Evolutionary conservation across 1,284 basidiomycete genomes (phyloP).

Genomic region (Ganoderma leucocontextum): DNA sequence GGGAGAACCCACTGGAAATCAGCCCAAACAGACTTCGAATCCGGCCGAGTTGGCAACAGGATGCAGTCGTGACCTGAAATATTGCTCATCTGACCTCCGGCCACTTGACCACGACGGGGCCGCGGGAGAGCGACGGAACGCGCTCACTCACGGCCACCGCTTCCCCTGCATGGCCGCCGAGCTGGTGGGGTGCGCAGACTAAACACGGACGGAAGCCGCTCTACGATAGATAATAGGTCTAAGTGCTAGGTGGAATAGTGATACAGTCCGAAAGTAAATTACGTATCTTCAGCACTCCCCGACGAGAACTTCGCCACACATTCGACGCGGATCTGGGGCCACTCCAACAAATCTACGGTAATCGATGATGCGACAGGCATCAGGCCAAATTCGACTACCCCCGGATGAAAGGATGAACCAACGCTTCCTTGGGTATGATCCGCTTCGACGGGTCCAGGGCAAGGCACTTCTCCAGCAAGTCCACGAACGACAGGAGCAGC

Average conservation of each 20-base stretch:
- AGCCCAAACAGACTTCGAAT: not conserved
- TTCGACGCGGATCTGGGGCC: not conserved
- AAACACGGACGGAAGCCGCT: not conserved
- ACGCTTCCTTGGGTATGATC: slow-evolving; percentile 88
- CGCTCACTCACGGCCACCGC: not conserved
- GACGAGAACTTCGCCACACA: not conserved
- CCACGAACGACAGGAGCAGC: slow-evolving; percentile 85
- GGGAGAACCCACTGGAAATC: not conserved
- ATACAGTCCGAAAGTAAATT: not conserved
- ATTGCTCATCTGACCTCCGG: slow-evolving; percentile 12
- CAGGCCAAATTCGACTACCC: slow-evolving; percentile 47
- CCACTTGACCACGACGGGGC: not conserved
- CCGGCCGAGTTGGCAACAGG: not conserved
- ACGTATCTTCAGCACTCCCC: slow-evolving; percentile 22
- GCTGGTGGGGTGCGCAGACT: not conserved
- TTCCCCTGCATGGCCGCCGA: not conserved
- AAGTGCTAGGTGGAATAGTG: not conserved
- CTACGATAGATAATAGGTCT: not conserved
- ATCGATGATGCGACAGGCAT: not conserved
- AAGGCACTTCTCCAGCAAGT: slow-evolving; percentile 92
- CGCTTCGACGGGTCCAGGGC: slow-evolving; percentile 89
- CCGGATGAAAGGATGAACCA: slow-evolving; percentile 88
- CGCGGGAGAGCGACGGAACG: not conserved
- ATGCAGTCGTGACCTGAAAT: not conserved
- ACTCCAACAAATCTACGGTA: not conserved